A percentile compares a stretch with the other conserved stretches of the same genome.
These are phyloP conservation scores for Malassezia sympodialis DNA, from an alignment of 1,284 basidiomycete genomes.

Conservation along the genomic window DNA sequence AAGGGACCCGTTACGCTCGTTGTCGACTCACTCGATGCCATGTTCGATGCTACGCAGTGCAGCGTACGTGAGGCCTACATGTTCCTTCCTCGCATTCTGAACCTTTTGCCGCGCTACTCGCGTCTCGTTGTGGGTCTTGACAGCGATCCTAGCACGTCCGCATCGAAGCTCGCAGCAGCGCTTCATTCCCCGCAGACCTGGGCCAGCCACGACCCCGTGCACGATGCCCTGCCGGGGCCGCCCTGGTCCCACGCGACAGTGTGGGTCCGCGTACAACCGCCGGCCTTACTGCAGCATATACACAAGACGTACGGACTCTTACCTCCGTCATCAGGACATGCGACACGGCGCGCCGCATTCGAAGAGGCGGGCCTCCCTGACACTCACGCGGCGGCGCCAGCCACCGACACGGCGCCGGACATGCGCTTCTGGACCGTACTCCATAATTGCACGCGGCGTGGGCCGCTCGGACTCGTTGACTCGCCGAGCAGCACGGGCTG, in stretches of 20 bases:
- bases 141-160: constrained; percentile 14
- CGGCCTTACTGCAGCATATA: constrained; percentile 23
- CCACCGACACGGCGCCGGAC: constrained; percentile 14
- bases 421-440: constrained; percentile 32
- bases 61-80: constrained; percentile 10
- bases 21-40: constrained; percentile 31
- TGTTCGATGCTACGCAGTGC: constrained; percentile 17
- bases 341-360: constrained; percentile 16
- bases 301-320: constrained; percentile 27
- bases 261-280: constrained; percentile 18
- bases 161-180: constrained; percentile 15
- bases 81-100: constrained; percentile 17
- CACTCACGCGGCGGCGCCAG: background rate
- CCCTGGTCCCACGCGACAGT: constrained; percentile 8
- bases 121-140: constrained; percentile 25
- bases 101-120: constrained; percentile 13
- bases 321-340: constrained; percentile 19
- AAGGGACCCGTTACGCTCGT: constrained; percentile 19
- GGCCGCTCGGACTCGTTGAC: constrained; percentile 23
- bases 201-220: constrained; percentile 3
- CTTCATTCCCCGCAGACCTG: constrained; percentile 28
- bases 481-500: constrained; percentile 20
- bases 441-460: constrained; percentile 22
- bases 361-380: constrained; percentile 4
- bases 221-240: background rate